Evolutionary conservation across 139 green algal species (phyloP).

Genomic region (Mesostigma viride): DNA sequence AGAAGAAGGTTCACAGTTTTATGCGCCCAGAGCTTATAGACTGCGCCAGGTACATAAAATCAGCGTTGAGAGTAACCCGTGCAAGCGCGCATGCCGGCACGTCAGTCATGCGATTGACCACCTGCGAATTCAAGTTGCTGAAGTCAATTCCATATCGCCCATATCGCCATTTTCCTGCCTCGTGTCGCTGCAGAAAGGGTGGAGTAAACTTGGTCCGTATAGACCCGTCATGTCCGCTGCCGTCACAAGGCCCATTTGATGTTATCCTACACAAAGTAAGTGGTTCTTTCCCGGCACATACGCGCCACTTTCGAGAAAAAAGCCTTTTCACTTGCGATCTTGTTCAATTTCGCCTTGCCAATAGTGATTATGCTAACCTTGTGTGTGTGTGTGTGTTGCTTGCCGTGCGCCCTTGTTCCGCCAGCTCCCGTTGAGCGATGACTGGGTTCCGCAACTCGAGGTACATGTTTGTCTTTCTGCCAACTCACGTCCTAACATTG

Average conservation of each 20-base stretch:
- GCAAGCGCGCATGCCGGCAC: background rate
- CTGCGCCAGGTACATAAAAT: background rate
- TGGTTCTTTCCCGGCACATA: no score
- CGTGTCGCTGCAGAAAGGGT: constrained; percentile 11
- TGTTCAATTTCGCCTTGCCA: no score
- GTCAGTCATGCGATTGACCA: background rate
- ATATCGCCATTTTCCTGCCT: background rate
- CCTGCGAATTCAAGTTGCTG: background rate
- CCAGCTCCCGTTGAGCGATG: no score
- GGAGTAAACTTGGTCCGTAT: constrained; percentile 16
- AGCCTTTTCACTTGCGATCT: no score
- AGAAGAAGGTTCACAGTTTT: constrained; percentile 24
- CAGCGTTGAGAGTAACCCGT: background rate
- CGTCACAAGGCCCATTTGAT: constrained; percentile 17
- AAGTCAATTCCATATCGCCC: background rate
- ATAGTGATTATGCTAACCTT: no score
- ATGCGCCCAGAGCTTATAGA: constrained; percentile 10
- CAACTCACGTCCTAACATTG: constrained; percentile 2
- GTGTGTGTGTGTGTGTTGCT: no score
- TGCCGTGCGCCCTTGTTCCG: no score
- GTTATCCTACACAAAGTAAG: constrained; percentile 26
- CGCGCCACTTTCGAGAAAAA: no score
- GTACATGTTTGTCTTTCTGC: constrained; percentile 7
- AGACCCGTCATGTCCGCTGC: background rate
- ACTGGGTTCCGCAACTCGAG: no score